Conservation (phyloP, 1,284 basidiomycete genomes). For the Trichosporon sp. region DNA sequence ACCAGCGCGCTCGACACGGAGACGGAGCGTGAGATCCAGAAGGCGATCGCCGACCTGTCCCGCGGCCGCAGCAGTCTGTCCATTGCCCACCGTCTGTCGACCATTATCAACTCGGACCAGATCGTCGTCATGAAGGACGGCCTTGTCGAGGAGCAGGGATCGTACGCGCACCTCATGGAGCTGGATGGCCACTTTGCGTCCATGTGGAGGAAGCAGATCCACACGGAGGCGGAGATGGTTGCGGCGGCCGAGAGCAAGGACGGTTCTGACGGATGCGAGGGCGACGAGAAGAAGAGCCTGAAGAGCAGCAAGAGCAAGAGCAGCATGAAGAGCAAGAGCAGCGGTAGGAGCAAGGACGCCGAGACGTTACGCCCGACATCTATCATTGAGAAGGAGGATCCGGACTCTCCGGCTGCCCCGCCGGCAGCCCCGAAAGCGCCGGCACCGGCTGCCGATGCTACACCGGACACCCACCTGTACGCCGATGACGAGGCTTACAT, state of each 20-base stretch:
- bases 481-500: constrained; percentile 1
- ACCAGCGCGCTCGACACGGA: constrained; percentile 91
- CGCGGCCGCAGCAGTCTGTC: constrained; percentile 81
- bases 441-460: not conserved
- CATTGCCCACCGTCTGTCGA: constrained; percentile 64
- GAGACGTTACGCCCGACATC: not conserved
- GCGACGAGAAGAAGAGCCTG: not conserved
- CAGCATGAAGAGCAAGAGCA: not conserved
- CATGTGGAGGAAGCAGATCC: constrained; percentile 47
- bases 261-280: no score
- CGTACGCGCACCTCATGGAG: constrained; percentile 72
- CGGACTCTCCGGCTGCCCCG: not conserved
- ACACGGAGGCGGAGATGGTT: constrained; percentile 40
- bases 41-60: constrained; percentile 58
- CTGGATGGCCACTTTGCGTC: constrained; percentile 47
- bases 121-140: constrained; percentile 87
- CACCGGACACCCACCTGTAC: no score
- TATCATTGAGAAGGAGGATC: not conserved
- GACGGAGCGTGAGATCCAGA: constrained; percentile 59
- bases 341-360: not conserved
- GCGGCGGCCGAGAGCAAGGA: constrained; percentile 26
- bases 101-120: constrained; percentile 56
- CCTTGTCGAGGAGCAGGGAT: constrained; percentile 76
- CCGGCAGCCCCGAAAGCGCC: not conserved
- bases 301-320: constrained; percentile 6